A percentile compares a stretch with the other conserved stretches of the same genome.
phyloP scores from a whole-genome alignment of 257 asterid genomes.

The Scutellaria minor region DNA sequence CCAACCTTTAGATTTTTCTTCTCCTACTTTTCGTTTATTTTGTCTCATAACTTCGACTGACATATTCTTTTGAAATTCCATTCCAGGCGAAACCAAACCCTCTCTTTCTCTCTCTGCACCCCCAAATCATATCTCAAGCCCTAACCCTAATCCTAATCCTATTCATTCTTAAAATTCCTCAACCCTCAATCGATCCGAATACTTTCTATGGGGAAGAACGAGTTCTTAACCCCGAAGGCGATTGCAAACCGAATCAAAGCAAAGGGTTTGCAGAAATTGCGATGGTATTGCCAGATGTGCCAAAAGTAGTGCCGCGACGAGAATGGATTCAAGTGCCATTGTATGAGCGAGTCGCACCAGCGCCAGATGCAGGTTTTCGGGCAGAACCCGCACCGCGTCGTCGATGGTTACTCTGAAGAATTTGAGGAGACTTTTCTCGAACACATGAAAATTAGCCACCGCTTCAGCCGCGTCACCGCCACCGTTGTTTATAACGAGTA shows the following conservation, averaged over 20 bases:
- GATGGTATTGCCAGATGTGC: constrained; percentile 98
- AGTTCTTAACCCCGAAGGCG: constrained; percentile 88
- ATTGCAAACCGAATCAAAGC: constrained; percentile 89
- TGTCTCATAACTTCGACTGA: too few species aligned
- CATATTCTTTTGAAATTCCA: too few species aligned
- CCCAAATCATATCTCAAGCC: constrained; percentile 29
- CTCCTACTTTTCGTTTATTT: too few species aligned
- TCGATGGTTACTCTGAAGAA: constrained; percentile 82
- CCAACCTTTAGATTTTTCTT: too few species aligned
- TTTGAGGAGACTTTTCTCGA: constrained; percentile 72
- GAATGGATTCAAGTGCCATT: constrained; percentile 96
- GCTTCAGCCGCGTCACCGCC: constrained; percentile 90
- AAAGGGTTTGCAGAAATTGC: constrained; percentile 82
- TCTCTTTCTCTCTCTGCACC: background rate
- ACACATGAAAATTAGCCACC: constrained; percentile 89
- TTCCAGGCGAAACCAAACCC: too few species aligned
- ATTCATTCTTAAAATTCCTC: constrained; percentile 6
- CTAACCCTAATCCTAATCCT: background rate
- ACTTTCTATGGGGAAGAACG: constrained; percentile 76
- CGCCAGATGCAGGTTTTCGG: constrained; percentile 96
- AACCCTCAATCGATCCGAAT: background rate
- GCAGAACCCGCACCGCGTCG: constrained; percentile 72
- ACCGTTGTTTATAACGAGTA: constrained; percentile 96
- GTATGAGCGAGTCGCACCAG: constrained; percentile 94
- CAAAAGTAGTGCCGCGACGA: constrained; percentile 95